These are phyloP conservation scores for Calonectria pauciramosa DNA, from an alignment of 2,329 filamentous ascomycete species.

Conservation along the genomic window DNA sequence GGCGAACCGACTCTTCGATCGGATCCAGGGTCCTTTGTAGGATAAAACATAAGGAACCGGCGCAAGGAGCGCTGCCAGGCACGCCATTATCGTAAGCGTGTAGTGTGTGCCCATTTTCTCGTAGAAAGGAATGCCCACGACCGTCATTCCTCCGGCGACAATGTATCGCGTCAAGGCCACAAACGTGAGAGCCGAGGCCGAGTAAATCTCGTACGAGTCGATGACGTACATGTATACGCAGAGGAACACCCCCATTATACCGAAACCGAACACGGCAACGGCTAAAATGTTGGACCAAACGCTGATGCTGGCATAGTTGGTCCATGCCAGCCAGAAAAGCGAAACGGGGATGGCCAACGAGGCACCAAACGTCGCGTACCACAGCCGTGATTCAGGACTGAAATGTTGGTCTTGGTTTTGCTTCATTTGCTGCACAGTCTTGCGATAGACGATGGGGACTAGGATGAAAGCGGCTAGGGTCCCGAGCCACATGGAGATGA, in stretches of 20 bases:
- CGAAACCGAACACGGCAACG: conserved; percentile 58
- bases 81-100: conserved; percentile 50
- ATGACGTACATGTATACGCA: conserved; percentile 55
- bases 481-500: conserved; percentile 59
- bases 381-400: conserved; percentile 56
- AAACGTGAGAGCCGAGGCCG: conserved; percentile 50
- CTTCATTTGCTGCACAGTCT: conserved; percentile 46
- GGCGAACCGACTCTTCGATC: conserved; percentile 40
- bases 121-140: conserved; percentile 52
- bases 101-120: conserved; percentile 50
- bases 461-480: conserved; percentile 51
- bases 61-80: conserved; percentile 44
- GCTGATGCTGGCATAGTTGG: conserved; percentile 55
- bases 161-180: conserved; percentile 49
- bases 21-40: conserved; percentile 37
- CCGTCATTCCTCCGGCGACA: conserved; percentile 51
- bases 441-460: conserved; percentile 51
- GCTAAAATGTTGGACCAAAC: conserved; percentile 62
- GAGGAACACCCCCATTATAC: conserved; percentile 49
- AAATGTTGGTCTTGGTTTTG: conserved; percentile 35
- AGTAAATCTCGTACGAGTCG: conserved; percentile 51
- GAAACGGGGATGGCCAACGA: conserved; percentile 58
- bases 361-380: conserved; percentile 59
- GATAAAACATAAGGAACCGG: conserved; percentile 49
- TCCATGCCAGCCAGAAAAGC: conserved; percentile 67